Evolutionary conservation across 768 basidiomycete genomes (phyloP), one percentile per base, ranked within the genome.

Genomic region (Phylloporus arenicola): DNA sequence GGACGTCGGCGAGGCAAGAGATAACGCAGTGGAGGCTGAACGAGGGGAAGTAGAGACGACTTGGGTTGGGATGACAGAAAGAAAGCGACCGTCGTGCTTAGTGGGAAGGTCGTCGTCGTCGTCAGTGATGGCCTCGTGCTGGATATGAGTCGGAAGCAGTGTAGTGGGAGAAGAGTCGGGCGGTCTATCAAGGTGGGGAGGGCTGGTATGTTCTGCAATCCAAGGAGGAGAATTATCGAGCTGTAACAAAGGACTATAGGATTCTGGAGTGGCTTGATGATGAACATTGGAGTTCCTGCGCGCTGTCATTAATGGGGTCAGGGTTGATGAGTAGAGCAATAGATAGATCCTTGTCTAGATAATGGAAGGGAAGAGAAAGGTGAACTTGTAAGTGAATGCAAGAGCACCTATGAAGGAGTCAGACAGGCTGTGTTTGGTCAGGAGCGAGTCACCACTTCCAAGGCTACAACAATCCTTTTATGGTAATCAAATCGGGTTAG

Each of bases 321-420:
- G 41, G 42, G 3, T 34, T 10, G 54, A 30, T 11, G 31, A 47
- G 4, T 67, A 65, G 19, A 45, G 56, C 60, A 55, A 1, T 30
- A 37, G 12, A 43, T 10, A 30, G 29, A 20, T 50, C 51, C 55
- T 51, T 47, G 55, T 65, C 45, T 53, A 60, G 55, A 58, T 62
- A 57, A 61, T 41, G 30, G 47, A 30, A 48, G 43, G 46, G 40
- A 24, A 39, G 37, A 42, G 5, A 44, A 29, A 30, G 48, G 57
- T 45, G 64, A 22, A 53, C 64, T 66, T 66, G 64, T 65, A 66
- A 66, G 54, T 51, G 45, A 67, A 67, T 67, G 48, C 65, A 67
- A 67, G 65, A 58, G 31, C 66, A 63, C 63, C 56, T 38, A 27
- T 27, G 29, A n/a, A 29, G 40, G 51, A 9, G 60, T 54, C 25